phyloP scores from a whole-genome alignment of 768 basidiomycete genomes.

The Kwoniella sp. region DNA sequence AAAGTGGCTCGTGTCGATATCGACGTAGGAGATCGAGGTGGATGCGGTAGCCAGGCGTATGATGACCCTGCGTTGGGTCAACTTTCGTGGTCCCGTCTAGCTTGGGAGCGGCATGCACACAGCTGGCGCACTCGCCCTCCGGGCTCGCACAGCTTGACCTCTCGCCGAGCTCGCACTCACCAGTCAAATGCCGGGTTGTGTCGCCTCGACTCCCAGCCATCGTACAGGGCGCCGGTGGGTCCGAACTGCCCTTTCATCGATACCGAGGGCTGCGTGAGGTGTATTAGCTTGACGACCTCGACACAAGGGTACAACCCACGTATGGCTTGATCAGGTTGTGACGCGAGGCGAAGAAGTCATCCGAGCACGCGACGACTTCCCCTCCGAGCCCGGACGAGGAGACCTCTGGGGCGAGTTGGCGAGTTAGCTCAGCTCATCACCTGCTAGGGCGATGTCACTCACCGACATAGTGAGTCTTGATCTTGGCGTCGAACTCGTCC shows the following conservation, averaged over 20 bases:
- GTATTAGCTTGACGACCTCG: neutral
- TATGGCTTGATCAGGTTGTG: conserved; percentile 74
- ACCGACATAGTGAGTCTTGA: conserved; percentile 58
- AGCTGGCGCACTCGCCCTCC: neutral
- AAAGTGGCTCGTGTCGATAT: conserved; percentile 93
- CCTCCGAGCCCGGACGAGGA: conserved; percentile 82
- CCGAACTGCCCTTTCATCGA: conserved; percentile 96
- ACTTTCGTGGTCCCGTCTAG: neutral
- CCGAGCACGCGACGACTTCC: conserved; percentile 68
- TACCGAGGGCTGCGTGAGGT: conserved; percentile 63
- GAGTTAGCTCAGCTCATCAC: no score
- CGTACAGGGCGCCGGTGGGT: conserved; percentile 86
- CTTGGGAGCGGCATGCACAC: neutral
- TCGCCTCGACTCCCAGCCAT: conserved; percentile 88
- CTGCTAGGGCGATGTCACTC: no score
- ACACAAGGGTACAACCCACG: conserved; percentile 53
- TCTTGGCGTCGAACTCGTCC: conserved; percentile 86
- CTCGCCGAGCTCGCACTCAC: conserved; percentile 58
- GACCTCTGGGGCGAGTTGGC: conserved; percentile 61
- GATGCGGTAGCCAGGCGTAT: conserved; percentile 72
- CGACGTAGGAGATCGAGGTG: conserved; percentile 72
- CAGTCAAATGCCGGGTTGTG: conserved; percentile 89
- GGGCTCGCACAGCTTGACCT: no score
- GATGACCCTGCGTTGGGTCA: conserved; percentile 78
- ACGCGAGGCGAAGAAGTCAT: conserved; percentile 93